Evolutionary conservation across 257 asterid species (phyloP).

Genomic region (Echium plantagineum): DNA sequence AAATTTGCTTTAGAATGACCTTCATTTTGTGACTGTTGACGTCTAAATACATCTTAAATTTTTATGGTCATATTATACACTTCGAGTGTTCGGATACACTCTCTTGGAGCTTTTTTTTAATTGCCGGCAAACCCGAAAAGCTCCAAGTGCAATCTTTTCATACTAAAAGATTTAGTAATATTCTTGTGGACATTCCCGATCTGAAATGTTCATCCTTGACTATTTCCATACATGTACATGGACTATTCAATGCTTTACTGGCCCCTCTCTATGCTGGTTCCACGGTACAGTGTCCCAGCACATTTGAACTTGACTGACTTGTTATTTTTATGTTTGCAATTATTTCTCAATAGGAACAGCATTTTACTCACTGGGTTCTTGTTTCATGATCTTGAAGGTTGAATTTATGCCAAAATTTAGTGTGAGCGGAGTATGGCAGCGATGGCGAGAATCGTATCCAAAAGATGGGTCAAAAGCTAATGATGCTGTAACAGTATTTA

Average conservation of each 20-base stretch:
- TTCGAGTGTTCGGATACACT: too few species aligned
- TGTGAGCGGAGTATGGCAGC: constrained; percentile 95
- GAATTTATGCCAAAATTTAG: constrained; percentile 92
- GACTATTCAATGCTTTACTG: constrained; percentile 75
- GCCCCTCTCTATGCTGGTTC: constrained; percentile 91
- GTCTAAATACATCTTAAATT: neutral
- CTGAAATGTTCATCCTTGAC: constrained; percentile 44
- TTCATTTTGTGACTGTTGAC: too few species aligned
- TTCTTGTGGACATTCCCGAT: neutral
- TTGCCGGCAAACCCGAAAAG: neutral
- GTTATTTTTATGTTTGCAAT: neutral
- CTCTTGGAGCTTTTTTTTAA: too few species aligned
- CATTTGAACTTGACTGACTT: constrained; percentile 3
- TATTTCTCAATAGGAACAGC: constrained; percentile 6
- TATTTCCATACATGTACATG: constrained; percentile 67
- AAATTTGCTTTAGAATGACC: neutral
- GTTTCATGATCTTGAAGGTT: constrained; percentile 32
- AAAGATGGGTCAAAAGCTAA: constrained; percentile 39
- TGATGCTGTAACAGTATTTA: constrained; percentile 72
- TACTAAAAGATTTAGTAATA: too few species aligned
- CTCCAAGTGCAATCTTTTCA: neutral
- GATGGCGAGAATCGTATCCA: constrained; percentile 93
- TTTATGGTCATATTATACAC: too few species aligned
- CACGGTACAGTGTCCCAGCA: constrained; percentile 36
- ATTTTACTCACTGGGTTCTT: constrained; percentile 5